A percentile compares a stretch with the other conserved stretches of the same genome.
phyloP scores from a whole-genome alignment of 495 filamentous ascomycete species.

The Aspergillus saccharolyticus region DNA sequence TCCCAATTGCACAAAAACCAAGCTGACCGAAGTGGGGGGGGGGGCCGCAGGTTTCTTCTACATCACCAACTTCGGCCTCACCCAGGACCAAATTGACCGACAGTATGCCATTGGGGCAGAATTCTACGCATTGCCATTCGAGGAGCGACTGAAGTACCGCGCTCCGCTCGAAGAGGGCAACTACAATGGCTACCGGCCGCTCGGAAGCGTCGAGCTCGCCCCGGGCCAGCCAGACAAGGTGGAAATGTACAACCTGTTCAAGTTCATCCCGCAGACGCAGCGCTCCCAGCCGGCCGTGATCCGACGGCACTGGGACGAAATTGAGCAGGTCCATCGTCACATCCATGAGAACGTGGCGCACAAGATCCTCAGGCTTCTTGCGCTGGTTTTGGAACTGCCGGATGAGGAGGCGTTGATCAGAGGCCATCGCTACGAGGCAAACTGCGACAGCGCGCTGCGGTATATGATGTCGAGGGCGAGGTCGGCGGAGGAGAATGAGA shows the following conservation, averaged over 20 bases:
- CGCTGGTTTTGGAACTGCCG: conserved; percentile 48
- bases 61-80: conserved; percentile 46
- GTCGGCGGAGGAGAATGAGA: conserved; percentile 36
- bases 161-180: conserved; percentile 41
- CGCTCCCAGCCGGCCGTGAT: conserved; percentile 42
- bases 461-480: conserved; percentile 52
- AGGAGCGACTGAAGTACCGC: conserved; percentile 43
- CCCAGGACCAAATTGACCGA: conserved; percentile 43
- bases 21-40: neutral
- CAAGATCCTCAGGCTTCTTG: conserved; percentile 45
- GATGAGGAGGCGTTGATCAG: conserved; percentile 43
- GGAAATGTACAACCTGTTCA: conserved; percentile 53
- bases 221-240: conserved; percentile 43
- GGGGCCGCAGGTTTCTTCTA: conserved; percentile 51
- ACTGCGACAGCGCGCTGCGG: conserved; percentile 43
- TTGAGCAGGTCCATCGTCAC: conserved; percentile 44
- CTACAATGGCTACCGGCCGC: conserved; percentile 36
- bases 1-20: neutral
- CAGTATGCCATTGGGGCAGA: conserved; percentile 49
- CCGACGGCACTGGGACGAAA: conserved; percentile 35
- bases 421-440: conserved; percentile 45
- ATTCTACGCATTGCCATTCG: conserved; percentile 45
- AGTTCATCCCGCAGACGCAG: conserved; percentile 41
- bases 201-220: conserved; percentile 20
- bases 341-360: conserved; percentile 43